phyloP scores from a whole-genome alignment of 768 basidiomycete genomes.

The Aureoboletus auriporus region DNA sequence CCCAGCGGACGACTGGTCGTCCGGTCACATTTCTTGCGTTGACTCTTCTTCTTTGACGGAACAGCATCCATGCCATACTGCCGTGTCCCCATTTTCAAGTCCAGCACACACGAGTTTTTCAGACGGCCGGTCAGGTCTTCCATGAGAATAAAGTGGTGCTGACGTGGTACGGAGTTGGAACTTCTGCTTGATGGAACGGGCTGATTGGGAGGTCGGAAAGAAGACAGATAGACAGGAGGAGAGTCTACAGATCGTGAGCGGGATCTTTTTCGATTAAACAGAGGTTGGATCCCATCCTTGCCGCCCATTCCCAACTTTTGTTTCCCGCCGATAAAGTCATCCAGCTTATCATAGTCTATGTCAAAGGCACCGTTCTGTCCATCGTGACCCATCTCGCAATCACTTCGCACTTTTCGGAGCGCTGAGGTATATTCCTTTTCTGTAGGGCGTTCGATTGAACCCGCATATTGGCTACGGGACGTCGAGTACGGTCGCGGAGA shows the following conservation, averaged over 20 bases:
- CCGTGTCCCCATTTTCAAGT: slow-evolving; percentile 99
- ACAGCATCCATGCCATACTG: slow-evolving; percentile 98
- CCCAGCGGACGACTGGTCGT: slow-evolving; percentile 91
- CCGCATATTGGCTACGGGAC: slow-evolving; percentile 10
- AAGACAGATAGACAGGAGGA: slow-evolving; percentile 21
- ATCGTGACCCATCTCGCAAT: slow-evolving; percentile 40
- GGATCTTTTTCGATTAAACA: slow-evolving; percentile 38
- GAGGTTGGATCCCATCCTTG: slow-evolving; percentile 22
- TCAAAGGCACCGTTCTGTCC: slow-evolving; percentile 39
- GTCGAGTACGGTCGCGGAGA: slow-evolving; percentile 12
- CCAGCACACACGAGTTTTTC: slow-evolving; percentile 91
- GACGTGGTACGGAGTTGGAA: slow-evolving; percentile 62
- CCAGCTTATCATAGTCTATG: slow-evolving; percentile 35
- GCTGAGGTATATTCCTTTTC: slow-evolving; percentile 37
- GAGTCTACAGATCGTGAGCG: slow-evolving; percentile 36
- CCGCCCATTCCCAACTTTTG: slow-evolving; percentile 15
- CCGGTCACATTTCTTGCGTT: slow-evolving; percentile 95
- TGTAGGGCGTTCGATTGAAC: slow-evolving; percentile 37
- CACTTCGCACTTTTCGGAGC: slow-evolving; percentile 66
- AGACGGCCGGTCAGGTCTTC: slow-evolving; percentile 94
- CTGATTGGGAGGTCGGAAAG: slow-evolving; percentile 27
- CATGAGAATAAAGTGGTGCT: slow-evolving; percentile 98
- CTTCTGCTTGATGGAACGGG: slow-evolving; percentile 33
- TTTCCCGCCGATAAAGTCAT: slow-evolving; percentile 17
- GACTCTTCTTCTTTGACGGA: slow-evolving; percentile 91